Percentiles rank a stretch among this genome's conserved stretches.
phyloP scores from a whole-genome alignment of 306 rosid species.

The Glycine soja region DNA sequence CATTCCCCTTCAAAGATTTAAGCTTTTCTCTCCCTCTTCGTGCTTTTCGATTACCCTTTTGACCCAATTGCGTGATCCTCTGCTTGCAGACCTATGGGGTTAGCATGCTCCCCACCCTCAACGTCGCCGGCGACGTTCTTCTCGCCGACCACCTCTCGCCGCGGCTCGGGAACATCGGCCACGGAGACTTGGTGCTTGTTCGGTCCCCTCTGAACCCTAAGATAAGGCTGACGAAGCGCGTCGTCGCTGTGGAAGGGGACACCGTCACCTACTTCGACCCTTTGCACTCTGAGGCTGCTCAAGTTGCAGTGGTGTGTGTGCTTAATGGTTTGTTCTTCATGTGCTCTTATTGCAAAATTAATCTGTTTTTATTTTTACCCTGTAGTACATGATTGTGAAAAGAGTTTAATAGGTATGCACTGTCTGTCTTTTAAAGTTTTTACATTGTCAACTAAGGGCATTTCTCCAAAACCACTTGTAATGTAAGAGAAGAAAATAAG shows the following conservation, averaged over 20 bases:
- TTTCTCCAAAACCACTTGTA: too few species aligned
- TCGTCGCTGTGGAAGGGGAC: slow-evolving; percentile 65
- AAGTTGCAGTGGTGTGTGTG: slow-evolving; percentile 62
- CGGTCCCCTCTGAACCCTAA: slow-evolving; percentile 78
- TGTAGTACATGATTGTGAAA: slow-evolving; percentile 23
- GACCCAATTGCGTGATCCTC: slow-evolving; percentile 27
- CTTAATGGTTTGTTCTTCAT: slow-evolving; percentile 29
- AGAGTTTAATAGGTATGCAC: too few species aligned
- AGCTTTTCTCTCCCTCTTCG: not conserved
- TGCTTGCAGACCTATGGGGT: slow-evolving; percentile 73
- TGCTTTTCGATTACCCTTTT: slow-evolving; percentile 16
- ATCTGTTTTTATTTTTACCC: not conserved
- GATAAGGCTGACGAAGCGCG: slow-evolving; percentile 64
- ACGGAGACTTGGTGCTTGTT: slow-evolving; percentile 76
- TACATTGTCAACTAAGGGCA: too few species aligned
- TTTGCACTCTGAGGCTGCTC: slow-evolving; percentile 41
- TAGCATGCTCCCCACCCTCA: slow-evolving; percentile 90
- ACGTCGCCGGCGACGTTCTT: slow-evolving; percentile 68
- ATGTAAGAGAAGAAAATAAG: too few species aligned
- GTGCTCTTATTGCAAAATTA: not conserved
- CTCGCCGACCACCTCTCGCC: slow-evolving; percentile 70
- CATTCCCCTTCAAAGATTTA: not conserved
- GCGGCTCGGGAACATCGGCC: slow-evolving; percentile 61
- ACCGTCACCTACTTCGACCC: slow-evolving; percentile 69
- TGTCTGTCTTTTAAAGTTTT: too few species aligned